Base-by-base conservation (phyloP, 2,329 filamentous ascomycete genomes). In the Stromatinia cepivora region DNA sequence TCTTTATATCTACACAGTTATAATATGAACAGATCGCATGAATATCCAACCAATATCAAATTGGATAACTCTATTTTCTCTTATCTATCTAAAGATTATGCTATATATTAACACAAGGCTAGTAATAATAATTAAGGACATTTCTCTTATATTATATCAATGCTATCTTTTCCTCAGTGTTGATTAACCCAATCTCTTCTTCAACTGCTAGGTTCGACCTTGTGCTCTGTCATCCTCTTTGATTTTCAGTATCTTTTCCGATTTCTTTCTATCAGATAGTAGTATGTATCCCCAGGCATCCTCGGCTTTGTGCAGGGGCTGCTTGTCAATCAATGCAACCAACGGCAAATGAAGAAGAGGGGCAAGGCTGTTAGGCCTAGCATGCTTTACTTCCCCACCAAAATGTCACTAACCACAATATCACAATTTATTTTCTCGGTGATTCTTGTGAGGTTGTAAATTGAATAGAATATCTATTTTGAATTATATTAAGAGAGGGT, bases 281-380 rank as follows among this genome's bases (percentile, higher is more conserved):
- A 42, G 39, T 42, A 15, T 42, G 39, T 13, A 42, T 42, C 39
- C 13, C 13, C 39, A 42, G 39, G 13, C 53, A 10, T 10, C 45
- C 6, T 20, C 8, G 45, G 3, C 45, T 48, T 22, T 22, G 45
- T 48, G 20, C 45, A 20, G 20, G 45, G 45, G 17, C 17, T 48
- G 45, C 45, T 8, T 34, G 31, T 46, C n/a, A 67, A 31, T 67
- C 65, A 20, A 48, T 67, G 65, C 65, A 58, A 22, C 39, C 39
- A 39, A 11, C 45, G 11, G 22, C 34, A 11, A 39, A 45, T 48
- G 42, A 59, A 28, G 50, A 67, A 50, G 64, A 50, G 64, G 64
- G 64, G 64, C 52, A 67, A 42, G 39, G 39, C 39, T 17, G 13
- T 15, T 42, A 42, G 39, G 31, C 31, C 39, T 42, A 15, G 39